Conservation (phyloP, 2,329 filamentous ascomycete genomes). For the Colletotrichum tanaceti region DNA sequence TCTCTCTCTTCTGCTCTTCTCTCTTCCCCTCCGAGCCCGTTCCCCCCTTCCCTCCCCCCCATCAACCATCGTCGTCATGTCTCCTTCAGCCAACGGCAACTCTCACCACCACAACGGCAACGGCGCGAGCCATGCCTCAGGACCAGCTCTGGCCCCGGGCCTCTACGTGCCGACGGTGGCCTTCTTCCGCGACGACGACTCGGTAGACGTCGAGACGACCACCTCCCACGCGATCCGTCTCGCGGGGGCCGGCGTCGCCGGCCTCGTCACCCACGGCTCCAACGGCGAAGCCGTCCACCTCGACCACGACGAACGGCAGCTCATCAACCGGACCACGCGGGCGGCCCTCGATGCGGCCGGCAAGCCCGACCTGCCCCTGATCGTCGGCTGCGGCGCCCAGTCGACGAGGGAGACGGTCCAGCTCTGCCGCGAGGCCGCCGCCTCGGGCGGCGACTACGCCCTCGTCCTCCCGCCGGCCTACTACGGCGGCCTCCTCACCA, state of each 20-base stretch:
- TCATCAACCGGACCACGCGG: constrained; percentile 66
- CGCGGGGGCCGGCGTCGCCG: constrained; percentile 71
- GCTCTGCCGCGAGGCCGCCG: constrained; percentile 66
- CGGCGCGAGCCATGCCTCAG: constrained; percentile 1
- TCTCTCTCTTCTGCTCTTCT: too few species aligned
- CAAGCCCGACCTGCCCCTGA: constrained; percentile 59
- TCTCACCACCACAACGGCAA: constrained; percentile 28
- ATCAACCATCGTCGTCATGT: constrained; percentile 11
- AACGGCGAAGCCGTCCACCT: constrained; percentile 74
- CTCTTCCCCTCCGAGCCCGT: too few species aligned
- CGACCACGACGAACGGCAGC: constrained; percentile 67
- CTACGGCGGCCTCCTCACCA: constrained; percentile 65
- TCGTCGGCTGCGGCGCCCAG: constrained; percentile 73
- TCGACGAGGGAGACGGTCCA: constrained; percentile 73
- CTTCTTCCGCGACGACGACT: constrained; percentile 68
- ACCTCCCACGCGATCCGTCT: constrained; percentile 67
- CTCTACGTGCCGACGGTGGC: constrained; percentile 73
- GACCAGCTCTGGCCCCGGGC: constrained; percentile 48
- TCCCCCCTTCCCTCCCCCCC: too few species aligned
- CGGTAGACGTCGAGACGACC: constrained; percentile 65
- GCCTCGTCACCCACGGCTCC: constrained; percentile 76
- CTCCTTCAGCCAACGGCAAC: constrained; percentile 34
- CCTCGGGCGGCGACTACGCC: constrained; percentile 70
- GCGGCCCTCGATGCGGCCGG: constrained; percentile 55
- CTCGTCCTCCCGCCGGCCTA: constrained; percentile 73